phyloP scores from a whole-genome alignment of 1,284 basidiomycete species.

The Moesziomyces antarcticus region DNA sequence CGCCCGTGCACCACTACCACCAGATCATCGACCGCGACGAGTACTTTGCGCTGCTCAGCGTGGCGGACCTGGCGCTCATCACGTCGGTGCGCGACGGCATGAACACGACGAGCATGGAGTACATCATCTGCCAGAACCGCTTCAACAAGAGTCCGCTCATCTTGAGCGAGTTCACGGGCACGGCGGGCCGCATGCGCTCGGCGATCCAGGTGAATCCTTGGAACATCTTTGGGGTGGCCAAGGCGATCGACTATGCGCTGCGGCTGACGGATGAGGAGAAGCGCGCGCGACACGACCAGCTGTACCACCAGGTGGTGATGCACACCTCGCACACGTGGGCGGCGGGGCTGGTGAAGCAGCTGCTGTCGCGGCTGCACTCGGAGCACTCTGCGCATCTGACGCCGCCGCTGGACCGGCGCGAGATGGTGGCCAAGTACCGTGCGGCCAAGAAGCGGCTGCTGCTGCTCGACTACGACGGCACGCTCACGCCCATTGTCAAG shows the following conservation, averaged over 20 bases:
- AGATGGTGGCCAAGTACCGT: conserved; percentile 77
- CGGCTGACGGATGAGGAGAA: conserved; percentile 84
- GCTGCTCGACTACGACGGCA: conserved; percentile 97
- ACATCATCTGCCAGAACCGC: conserved; percentile 87
- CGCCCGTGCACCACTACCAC: conserved; percentile 99
- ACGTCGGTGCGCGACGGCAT: conserved; percentile 96
- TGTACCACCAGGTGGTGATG: conserved; percentile 83
- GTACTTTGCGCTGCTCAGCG: conserved; percentile 94
- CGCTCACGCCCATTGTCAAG: conserved; percentile 95
- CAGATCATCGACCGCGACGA: conserved; percentile 94
- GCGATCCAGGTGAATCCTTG: conserved; percentile 81
- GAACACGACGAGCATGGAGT: conserved; percentile 98
- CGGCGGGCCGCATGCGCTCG: conserved; percentile 84
- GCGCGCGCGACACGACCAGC: conserved; percentile 76
- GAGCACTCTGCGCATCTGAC: conserved; percentile 87
- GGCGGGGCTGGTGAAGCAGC: conserved; percentile 85
- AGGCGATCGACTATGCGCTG: conserved; percentile 91
- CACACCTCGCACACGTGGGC: conserved; percentile 98
- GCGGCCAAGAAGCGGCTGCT: conserved; percentile 84
- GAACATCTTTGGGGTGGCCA: conserved; percentile 86
- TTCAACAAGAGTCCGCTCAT: conserved; percentile 82
- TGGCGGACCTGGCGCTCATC: conserved; percentile 94
- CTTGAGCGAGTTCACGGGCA: conserved; percentile 97
- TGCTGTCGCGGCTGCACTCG: conserved; percentile 82
- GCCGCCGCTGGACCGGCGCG: conserved; percentile 79